Evolutionary conservation across 31 red algal genomes (phyloP).

Genomic region (Bonnemaisonia californica): DNA sequence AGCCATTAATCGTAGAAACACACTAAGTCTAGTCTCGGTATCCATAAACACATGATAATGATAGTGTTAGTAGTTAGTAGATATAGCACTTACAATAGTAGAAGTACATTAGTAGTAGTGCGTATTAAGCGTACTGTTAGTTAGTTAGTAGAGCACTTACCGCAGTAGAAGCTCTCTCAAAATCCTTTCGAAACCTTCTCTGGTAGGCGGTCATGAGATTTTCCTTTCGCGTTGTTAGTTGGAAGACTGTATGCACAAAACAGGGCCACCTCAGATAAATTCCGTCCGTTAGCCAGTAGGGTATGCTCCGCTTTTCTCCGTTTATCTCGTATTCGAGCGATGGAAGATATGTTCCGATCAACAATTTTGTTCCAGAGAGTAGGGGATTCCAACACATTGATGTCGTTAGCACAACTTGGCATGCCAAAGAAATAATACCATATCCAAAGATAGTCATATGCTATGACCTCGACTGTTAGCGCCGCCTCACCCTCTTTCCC

Average conservation of each 20-base stretch:
- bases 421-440: slow-evolving; percentile 46
- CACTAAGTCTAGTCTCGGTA: too few relatives aligned
- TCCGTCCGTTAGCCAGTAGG: slow-evolving; percentile 17
- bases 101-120: too few relatives aligned
- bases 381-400: slow-evolving; percentile 8
- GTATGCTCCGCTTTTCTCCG: too few relatives aligned
- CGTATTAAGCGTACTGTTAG: too few relatives aligned
- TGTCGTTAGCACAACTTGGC: slow-evolving; percentile 31
- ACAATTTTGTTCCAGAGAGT: not conserved
- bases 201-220: not conserved
- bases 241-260: slow-evolving; percentile 19
- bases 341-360: not conserved
- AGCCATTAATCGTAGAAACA: too few relatives aligned
- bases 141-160: too few relatives aligned
- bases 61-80: too few relatives aligned
- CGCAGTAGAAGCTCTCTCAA: slow-evolving; percentile 23
- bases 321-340: not conserved
- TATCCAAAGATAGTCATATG: slow-evolving; percentile 21
- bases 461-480: slow-evolving; percentile 24
- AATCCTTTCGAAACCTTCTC: slow-evolving; percentile 5
- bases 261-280: slow-evolving; percentile 18
- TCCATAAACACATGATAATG: too few relatives aligned
- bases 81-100: too few relatives aligned
- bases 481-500: slow-evolving; percentile 30
- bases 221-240: not conserved